These are phyloP conservation scores for Scheffersomyces stipitis DNA, from an alignment of 805 yeast genomes.

Conservation along the genomic window DNA sequence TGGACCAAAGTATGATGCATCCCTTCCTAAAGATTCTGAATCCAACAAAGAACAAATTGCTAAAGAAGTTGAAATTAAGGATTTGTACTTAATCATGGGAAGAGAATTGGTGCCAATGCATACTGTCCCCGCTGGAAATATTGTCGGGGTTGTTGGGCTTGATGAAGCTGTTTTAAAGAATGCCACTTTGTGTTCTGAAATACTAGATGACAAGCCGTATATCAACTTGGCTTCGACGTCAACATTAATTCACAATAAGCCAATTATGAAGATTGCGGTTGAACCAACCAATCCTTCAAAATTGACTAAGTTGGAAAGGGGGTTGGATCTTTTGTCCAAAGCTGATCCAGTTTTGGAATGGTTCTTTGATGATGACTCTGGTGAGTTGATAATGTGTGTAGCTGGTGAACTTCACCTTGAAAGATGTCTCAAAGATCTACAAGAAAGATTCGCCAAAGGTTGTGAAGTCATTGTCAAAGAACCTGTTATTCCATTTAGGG, in stretches of 20 bases:
- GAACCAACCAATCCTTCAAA: constrained; percentile 89
- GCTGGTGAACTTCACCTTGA: constrained; percentile 97
- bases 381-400: constrained; percentile 90
- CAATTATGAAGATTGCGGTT: constrained; percentile 92
- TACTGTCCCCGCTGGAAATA: constrained; percentile 89
- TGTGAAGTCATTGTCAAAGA: constrained; percentile 82
- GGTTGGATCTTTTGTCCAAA: constrained; percentile 72
- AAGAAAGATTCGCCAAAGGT: constrained; percentile 83
- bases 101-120: constrained; percentile 76
- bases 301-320: constrained; percentile 71
- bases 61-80: constrained; percentile 59
- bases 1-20: constrained; percentile 86
- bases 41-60: constrained; percentile 52
- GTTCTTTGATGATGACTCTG: constrained; percentile 75
- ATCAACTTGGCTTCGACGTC: constrained; percentile 56
- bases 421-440: constrained; percentile 87
- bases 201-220: constrained; percentile 71
- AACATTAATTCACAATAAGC: constrained; percentile 60
- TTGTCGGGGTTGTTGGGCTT: constrained; percentile 91
- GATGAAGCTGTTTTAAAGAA: constrained; percentile 80
- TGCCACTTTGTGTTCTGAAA: constrained; percentile 70
- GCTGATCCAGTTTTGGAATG: constrained; percentile 96
- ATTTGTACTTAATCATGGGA: constrained; percentile 86
- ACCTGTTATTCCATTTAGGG: constrained; percentile 93
- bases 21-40: constrained; percentile 29